Conservation (phyloP, 768 basidiomycete genomes). For the Suillus brevipes region DNA sequence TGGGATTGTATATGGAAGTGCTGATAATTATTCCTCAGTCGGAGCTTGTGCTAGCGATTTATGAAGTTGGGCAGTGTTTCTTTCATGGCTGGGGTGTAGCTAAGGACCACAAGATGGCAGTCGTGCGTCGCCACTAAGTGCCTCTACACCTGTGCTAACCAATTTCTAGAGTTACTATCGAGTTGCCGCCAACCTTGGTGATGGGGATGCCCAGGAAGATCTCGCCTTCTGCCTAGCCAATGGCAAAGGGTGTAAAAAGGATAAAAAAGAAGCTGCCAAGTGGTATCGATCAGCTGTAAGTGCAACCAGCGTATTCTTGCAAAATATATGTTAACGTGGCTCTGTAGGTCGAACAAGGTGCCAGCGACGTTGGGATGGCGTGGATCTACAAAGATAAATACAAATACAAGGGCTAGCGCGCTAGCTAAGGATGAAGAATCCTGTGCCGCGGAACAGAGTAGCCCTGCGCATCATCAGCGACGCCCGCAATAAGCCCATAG, state of each 20-base stretch:
- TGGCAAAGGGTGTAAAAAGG: constrained; percentile 87
- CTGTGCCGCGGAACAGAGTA: not conserved
- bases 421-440: constrained; percentile 7
- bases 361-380: constrained; percentile 79
- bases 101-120: constrained; percentile 89
- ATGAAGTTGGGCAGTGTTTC: constrained; percentile 92
- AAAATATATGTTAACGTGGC: constrained; percentile 7
- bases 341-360: constrained; percentile 61
- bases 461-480: not conserved
- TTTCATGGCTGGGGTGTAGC: constrained; percentile 89
- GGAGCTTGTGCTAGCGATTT: constrained; percentile 85
- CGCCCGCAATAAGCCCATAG: constrained; percentile 8
- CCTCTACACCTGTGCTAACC: constrained; percentile 4
- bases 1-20: not conserved
- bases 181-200: constrained; percentile 82
- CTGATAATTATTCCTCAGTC: constrained; percentile 40
- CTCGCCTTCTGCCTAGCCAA: constrained; percentile 84
- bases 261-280: constrained; percentile 80
- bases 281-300: constrained; percentile 89
- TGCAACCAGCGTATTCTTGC: constrained; percentile 9
- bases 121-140: constrained; percentile 47
- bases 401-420: constrained; percentile 37
- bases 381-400: constrained; percentile 94
- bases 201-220: constrained; percentile 84
- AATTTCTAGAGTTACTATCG: constrained; percentile 70